Base-by-base conservation (phyloP, 164 flowering plant species). In the Chimonanthus praecox region DNA sequence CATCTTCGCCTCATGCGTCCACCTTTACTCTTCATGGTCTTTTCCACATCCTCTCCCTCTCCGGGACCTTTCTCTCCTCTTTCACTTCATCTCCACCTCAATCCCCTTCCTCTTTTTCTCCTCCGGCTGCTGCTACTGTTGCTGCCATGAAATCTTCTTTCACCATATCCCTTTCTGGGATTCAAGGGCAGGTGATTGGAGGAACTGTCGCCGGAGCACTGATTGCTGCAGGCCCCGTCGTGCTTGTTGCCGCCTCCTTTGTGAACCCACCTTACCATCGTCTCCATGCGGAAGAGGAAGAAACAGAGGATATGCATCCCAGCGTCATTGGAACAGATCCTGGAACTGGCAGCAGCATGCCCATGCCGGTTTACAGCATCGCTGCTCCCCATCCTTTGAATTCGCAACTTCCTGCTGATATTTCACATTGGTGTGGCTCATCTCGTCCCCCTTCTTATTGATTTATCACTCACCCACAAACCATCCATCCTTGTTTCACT, bases 11-110 rank as follows among this genome's bases (percentile, higher is more conserved):
- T 9, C n/a, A 54, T 64, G 81, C 80, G 20, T 73, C 83, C 47
- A 75, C 87, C 2, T 72, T 88, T 60, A 76, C 85, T 0, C 83
- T 90, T 16, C 90, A 80, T 64, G 92, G 94, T 20, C 80, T 84
- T 8, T 86, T 86, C 72, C 72, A 83, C 67, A 77, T 90, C 11
- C 76, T 88, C 11, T 82, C 87, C 0, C 70, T 90, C 47, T 82
- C 87, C 2, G 94, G 88, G 4, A 77, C 87, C 5, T 78, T 76
- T 48, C 58, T 70, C 69, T 63, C 65, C 6, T 58, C 16, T 21
- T 18, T 43, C 8, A 4, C 13, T 6, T 58, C 21, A 48, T 44
- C 11, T 6, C 47, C 47, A 11, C 15, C 16, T 4, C 63, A 7
- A 13, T n/a, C n/a, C 60, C 47, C 67, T 44, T 44, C 68, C 33